Percentiles rank a stretch among this genome's conserved stretches.
Conservation (phyloP, 2,329 filamentous ascomycete genomes). For the Colletotrichum cereale region DNA sequence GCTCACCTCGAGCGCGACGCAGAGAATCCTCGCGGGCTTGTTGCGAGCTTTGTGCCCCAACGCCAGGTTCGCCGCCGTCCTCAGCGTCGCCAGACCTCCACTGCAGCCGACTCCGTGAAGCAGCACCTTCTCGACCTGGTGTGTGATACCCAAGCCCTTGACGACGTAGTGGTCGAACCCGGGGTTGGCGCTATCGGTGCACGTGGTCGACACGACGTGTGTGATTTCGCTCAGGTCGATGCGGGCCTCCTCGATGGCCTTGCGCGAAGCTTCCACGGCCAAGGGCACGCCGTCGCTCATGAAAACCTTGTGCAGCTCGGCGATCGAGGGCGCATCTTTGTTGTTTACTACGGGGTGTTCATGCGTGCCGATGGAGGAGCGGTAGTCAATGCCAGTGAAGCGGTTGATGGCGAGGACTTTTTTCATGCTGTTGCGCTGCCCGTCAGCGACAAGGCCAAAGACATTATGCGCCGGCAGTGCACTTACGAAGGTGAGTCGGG, state of each 20-base stretch:
- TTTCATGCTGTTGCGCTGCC: slow-evolving; percentile 62
- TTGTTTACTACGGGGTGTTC: slow-evolving; percentile 73
- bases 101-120: slow-evolving; percentile 76
- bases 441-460: slow-evolving; percentile 53
- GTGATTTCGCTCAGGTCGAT: slow-evolving; percentile 68
- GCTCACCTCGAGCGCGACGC: slow-evolving; percentile 73
- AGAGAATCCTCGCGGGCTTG: slow-evolving; percentile 72
- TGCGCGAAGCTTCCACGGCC: slow-evolving; percentile 65
- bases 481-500: slow-evolving; percentile 70
- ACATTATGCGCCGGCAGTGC: slow-evolving; percentile 61
- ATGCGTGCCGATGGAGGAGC: slow-evolving; percentile 71
- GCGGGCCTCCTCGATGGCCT: slow-evolving; percentile 67
- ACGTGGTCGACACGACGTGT: slow-evolving; percentile 76
- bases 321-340: slow-evolving; percentile 64
- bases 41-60: slow-evolving; percentile 71
- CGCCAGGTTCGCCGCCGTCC: slow-evolving; percentile 76
- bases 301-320: slow-evolving; percentile 67
- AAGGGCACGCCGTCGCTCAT: slow-evolving; percentile 69
- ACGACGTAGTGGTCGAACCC: slow-evolving; percentile 76
- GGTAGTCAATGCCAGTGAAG: slow-evolving; percentile 73
- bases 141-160: slow-evolving; percentile 68
- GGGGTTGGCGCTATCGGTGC: slow-evolving; percentile 77
- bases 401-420: slow-evolving; percentile 74
- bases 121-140: slow-evolving; percentile 72
- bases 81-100: slow-evolving; percentile 71